phyloP scores from a whole-genome alignment of 179 eudicot genomes.

The Nepenthes alata region DNA sequence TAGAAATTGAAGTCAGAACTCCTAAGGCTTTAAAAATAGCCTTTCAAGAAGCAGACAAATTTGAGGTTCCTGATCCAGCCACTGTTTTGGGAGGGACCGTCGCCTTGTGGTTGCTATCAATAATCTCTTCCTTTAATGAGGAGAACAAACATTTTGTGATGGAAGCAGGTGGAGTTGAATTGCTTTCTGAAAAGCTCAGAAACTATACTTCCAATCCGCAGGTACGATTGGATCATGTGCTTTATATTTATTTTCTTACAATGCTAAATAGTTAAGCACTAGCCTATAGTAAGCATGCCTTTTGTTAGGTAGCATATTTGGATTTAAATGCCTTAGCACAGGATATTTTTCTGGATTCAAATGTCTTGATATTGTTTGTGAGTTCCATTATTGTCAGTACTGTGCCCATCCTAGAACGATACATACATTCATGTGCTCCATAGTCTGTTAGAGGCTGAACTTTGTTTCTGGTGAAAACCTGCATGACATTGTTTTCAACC shows the following conservation, averaged over 20 bases:
- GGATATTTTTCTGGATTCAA: too few species aligned
- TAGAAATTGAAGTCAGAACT: slow-evolving; percentile 50
- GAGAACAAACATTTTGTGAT: slow-evolving; percentile 36
- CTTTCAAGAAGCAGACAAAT: slow-evolving; percentile 43
- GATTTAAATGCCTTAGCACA: too few species aligned
- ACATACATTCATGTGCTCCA: too few species aligned
- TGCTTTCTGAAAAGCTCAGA: slow-evolving; percentile 47
- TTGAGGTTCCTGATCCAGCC: slow-evolving; percentile 55
- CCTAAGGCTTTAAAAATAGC: slow-evolving; percentile 36
- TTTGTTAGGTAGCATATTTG: too few species aligned
- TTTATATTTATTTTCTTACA: slow-evolving; percentile 2
- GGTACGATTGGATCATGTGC: slow-evolving; percentile 25
- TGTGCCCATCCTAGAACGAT: too few species aligned
- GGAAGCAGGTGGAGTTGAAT: slow-evolving; percentile 69
- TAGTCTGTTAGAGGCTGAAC: too few species aligned
- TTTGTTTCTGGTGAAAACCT: too few species aligned
- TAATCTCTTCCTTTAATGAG: slow-evolving; percentile 44
- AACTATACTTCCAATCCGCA: slow-evolving; percentile 33
- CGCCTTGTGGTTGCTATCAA: slow-evolving; percentile 52
- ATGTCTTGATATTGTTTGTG: too few species aligned
- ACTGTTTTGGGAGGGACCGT: slow-evolving; percentile 57
- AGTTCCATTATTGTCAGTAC: too few species aligned
- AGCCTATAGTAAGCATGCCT: not conserved
- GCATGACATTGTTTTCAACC: too few species aligned
- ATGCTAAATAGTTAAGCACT: slow-evolving; percentile 1